Percentiles rank a stretch among this genome's conserved stretches.
Evolutionary conservation across 2,329 filamentous ascomycete genomes (phyloP).

Genomic region (Xylaria sp.): DNA sequence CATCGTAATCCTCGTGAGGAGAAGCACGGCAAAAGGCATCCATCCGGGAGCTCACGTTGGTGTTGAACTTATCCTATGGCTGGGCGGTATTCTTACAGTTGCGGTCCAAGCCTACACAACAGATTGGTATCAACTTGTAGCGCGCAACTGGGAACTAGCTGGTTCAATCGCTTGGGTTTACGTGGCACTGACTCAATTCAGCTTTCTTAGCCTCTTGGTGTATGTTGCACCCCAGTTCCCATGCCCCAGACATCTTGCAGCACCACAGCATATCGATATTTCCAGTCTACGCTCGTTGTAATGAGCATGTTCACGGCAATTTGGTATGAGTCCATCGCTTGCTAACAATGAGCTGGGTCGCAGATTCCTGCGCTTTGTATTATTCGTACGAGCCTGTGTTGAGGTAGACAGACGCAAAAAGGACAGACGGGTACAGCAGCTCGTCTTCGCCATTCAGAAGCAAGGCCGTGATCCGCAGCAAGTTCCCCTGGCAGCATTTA

Average conservation of each 20-base stretch:
- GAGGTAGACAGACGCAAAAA: constrained; percentile 35
- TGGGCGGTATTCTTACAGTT: constrained; percentile 17
- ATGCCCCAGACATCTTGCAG: background rate
- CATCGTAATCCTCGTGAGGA: constrained; percentile 33
- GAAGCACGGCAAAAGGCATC: constrained; percentile 32
- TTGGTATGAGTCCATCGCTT: background rate
- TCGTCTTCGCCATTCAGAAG: constrained; percentile 30
- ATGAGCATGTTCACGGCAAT: background rate
- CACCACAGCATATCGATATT: too few relatives aligned
- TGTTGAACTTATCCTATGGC: constrained; percentile 34
- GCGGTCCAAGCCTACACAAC: background rate
- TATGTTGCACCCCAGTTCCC: constrained; percentile 5
- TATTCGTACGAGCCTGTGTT: constrained; percentile 40
- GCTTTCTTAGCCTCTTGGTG: constrained; percentile 17
- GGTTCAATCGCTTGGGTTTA: background rate
- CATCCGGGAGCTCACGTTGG: constrained; percentile 38
- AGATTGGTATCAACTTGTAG: constrained; percentile 7
- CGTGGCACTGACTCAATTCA: constrained; percentile 18
- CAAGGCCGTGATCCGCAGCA: constrained; percentile 27
- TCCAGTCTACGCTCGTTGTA: too few relatives aligned
- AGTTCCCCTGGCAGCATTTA: constrained; percentile 14
- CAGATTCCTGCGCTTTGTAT: constrained; percentile 34
- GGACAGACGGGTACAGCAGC: constrained; percentile 28
- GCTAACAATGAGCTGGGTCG: constrained; percentile 5
- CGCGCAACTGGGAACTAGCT: background rate